Base-by-base conservation (phyloP, 257 asterid species). In the Sherardia arvensis region DNA sequence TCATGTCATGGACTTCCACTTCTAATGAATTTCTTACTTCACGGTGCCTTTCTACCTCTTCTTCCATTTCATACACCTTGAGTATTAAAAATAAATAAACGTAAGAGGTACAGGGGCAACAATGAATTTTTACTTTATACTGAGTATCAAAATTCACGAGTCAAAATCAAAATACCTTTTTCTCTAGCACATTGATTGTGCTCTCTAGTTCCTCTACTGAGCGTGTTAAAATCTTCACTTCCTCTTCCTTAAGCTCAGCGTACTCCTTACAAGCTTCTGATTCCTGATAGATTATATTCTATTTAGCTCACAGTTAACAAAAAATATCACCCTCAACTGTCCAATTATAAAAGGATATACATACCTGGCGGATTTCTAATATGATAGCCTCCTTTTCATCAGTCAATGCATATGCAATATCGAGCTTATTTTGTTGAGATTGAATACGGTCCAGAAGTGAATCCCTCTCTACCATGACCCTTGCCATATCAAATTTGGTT, bases 161-260 rank as follows among this genome's bases (percentile, higher is more conserved):
- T 8, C 43, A 51, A 62, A 23, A 17, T 1, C 0, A 55, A 65
- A 74, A 68, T 80, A 90, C 97, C 83, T 85, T 90, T 73, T 70
- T 85, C 82, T 90, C 97, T 77, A 90, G 76, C 61, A 90, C 92
- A 76, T 82, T 79, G 73, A 90, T 78, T 73, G 97, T 90, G 78
- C 84, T 66, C 73, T 90, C 97, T 60, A 90, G 97, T 86, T 87
- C 97, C 84, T 87, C 90, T 30, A 90, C 84, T 5, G 95, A 90
- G 55, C 53, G 83, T 65, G 87, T 95, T 70, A 90, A 78, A 77
- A 90, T 85, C 81, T 75, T 84, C 57, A 90, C 95, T 83, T 90
- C 97, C 79, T 84, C 97, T 78, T 90, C 95, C 84, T 90, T 90
- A 67, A 84, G 81, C 77, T 85, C 96, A 55, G 97, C 97, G 67